Percentiles rank a stretch among this genome's conserved stretches.
These are phyloP conservation scores for Lunularia cruciata DNA, from an alignment of 225 moss, liverwort and hornwort genomes.

Conservation along the genomic window DNA sequence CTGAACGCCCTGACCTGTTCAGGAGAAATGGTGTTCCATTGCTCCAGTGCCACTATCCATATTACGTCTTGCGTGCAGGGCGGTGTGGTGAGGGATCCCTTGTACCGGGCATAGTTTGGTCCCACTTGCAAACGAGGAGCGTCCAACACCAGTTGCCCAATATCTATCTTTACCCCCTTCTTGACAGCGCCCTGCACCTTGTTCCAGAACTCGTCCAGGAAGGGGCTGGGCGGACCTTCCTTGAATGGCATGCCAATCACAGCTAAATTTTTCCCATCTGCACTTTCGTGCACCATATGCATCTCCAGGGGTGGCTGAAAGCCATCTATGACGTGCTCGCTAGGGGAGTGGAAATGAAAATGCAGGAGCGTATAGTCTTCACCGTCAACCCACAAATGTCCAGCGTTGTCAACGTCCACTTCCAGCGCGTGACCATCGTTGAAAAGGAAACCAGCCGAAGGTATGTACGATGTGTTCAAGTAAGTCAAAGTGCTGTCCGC, in stretches of 20 bases:
- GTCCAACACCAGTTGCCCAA: conserved; percentile 9
- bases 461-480: conserved; percentile 23
- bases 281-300: conserved; percentile 27
- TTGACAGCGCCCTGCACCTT: background rate
- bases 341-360: conserved; percentile 30
- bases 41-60: conserved; percentile 20
- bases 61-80: conserved; percentile 21
- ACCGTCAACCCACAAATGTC: background rate
- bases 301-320: conserved; percentile 15
- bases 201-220: conserved; percentile 30
- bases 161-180: background rate
- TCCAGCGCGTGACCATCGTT: conserved; percentile 16
- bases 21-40: background rate
- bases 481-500: background rate
- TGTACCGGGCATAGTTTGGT: conserved; percentile 20
- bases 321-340: conserved; percentile 30
- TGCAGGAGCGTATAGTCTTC: conserved; percentile 13
- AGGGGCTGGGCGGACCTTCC: conserved; percentile 21
- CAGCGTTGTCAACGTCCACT: conserved; percentile 14
- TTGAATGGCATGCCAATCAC: conserved; percentile 26
- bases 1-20: conserved; percentile 5
- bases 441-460: conserved; percentile 7
- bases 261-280: conserved; percentile 5
- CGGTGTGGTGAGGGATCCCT: conserved; percentile 28
- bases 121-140: background rate